phyloP scores from a whole-genome alignment of 305 asterid species.

The Ilex paraguariensis region DNA sequence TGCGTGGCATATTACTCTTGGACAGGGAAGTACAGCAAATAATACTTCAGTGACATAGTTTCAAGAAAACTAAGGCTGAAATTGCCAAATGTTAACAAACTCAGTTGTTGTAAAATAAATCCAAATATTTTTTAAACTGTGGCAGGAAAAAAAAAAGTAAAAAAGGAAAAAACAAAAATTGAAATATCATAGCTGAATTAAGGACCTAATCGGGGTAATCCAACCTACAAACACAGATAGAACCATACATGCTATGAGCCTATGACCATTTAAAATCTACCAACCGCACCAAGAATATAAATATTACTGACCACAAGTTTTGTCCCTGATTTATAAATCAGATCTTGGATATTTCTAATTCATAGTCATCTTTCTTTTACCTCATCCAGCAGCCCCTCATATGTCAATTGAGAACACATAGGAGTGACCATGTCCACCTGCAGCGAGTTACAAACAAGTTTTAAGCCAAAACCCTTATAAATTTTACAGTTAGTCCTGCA shows the following conservation, averaged over 20 bases:
- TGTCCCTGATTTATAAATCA: neutral
- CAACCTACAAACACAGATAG: too few species aligned
- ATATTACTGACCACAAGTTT: neutral
- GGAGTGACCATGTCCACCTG: slow-evolving; percentile 99
- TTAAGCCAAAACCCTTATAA: slow-evolving; percentile 8
- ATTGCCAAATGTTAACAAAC: too few species aligned
- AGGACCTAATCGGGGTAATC: too few species aligned
- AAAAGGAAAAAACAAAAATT: too few species aligned
- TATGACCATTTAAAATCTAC: too few species aligned
- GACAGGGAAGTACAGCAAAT: neutral
- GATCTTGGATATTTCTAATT: neutral
- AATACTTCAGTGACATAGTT: neutral
- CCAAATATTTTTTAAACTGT: too few species aligned
- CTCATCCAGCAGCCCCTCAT: slow-evolving; percentile 94
- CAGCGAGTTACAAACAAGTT: slow-evolving; percentile 24
- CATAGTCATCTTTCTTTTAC: slow-evolving; percentile 28
- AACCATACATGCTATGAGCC: too few species aligned
- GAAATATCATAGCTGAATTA: too few species aligned
- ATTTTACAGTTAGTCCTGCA: neutral
- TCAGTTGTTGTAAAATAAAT: too few species aligned
- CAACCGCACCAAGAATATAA: too few species aligned
- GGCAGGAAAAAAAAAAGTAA: too few species aligned
- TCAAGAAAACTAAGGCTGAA: too few species aligned
- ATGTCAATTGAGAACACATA: slow-evolving; percentile 87
- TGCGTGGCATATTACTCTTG: neutral